Base-by-base conservation (phyloP, 2,329 filamentous ascomycete genomes). In the Claviceps monticola region DNA sequence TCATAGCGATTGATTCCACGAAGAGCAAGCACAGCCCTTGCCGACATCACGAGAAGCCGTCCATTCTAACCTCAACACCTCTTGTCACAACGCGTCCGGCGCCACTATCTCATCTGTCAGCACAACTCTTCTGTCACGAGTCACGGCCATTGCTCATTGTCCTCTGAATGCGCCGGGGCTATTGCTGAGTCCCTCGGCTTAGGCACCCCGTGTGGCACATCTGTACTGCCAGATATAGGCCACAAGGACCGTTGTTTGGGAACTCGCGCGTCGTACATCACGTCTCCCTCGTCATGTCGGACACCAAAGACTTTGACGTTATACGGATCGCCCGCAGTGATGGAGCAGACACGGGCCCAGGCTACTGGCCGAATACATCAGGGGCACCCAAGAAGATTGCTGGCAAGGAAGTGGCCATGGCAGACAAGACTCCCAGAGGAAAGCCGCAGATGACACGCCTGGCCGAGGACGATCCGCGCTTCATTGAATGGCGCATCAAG, bases 401-500 rank as follows among this genome's bases (percentile, higher is more conserved):
- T 5, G 62, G 59, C 26, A 70, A 70, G 55, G 66, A 70, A 23
- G 55, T 57, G 5, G 46, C 56, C 17, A 36, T 54, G 4, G 46
- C 56, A 8, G 69, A 70, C 42, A 70, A 69, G 56, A 55, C 56
- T 9, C 65, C 69, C 1, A 64, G 70, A 49, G 59, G 60, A 2
- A 72, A 72, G 49, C 68, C 70, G 29, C 69, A 71, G 50, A 72
- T 73, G 70, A 57, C 65, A 13, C 64, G 71, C 8, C 54, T 73
- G n/a, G 56, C 66, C 2, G 68, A 71, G 45, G 66, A 71, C 29
- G 71, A 73, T 45, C 67, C 70, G 9, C 63, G 70, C 17, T 71
- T 71, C 50, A 60, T 68, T 19, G 71, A 73, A 48, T 73, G 70
- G 70, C 65, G 66, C 46, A 63, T 73, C 49, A 73, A 73, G 59